Evolutionary conservation across 1,284 basidiomycete species (phyloP).

Genomic region (Cutaneotrichosporon dermatis): DNA sequence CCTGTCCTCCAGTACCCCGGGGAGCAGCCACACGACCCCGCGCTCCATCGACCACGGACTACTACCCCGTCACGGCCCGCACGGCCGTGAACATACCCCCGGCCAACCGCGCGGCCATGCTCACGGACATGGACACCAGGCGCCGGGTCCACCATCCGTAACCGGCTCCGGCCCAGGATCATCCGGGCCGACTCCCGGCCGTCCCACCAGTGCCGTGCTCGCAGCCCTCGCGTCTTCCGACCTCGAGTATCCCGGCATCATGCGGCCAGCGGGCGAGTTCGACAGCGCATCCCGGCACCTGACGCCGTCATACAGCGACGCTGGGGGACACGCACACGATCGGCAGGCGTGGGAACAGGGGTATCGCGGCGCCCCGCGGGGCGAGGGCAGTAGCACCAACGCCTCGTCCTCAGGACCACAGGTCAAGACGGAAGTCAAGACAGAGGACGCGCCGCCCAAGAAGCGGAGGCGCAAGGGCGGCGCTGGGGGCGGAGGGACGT

Average conservation of each 20-base stretch:
- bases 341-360: slow-evolving; percentile 1
- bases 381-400: background rate
- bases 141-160: too few relatives aligned
- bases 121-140: too few relatives aligned
- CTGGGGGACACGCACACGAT: background rate
- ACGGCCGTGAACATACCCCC: too few relatives aligned
- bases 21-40: background rate
- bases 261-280: slow-evolving; percentile 8
- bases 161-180: too few relatives aligned
- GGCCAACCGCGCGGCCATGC: too few relatives aligned
- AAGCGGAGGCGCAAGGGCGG: slow-evolving; percentile 6
- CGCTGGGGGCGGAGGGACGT: background rate
- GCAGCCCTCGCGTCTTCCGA: slow-evolving; percentile 14
- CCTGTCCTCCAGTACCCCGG: background rate
- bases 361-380: background rate
- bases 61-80: too few relatives aligned
- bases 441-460: slow-evolving; percentile 5
- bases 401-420: background rate
- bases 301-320: background rate
- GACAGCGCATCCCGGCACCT: background rate
- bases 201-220: slow-evolving; percentile 11
- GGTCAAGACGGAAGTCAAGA: background rate
- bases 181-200: background rate
- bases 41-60: too few relatives aligned
- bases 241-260: slow-evolving; percentile 17